Percentiles rank a stretch among this genome's conserved stretches.
These are phyloP conservation scores for Colletotrichum costaricense DNA, from an alignment of 2,329 filamentous ascomycete species.

Conservation along the genomic window DNA sequence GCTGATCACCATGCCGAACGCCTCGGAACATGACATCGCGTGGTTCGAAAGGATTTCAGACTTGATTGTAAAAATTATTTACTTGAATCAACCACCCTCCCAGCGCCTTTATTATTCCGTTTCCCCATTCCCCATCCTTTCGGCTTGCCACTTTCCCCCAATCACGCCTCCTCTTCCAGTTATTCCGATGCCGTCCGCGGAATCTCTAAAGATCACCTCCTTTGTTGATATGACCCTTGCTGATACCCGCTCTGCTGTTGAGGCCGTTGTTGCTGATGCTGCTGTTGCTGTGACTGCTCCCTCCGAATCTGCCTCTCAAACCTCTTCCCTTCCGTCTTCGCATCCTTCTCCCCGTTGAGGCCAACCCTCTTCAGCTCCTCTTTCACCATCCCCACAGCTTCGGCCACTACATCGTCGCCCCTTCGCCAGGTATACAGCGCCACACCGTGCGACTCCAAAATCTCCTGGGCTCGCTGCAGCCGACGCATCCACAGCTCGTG, in stretches of 20 bases:
- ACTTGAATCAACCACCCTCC: constrained; percentile 14
- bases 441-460: constrained; percentile 73
- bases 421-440: constrained; percentile 78
- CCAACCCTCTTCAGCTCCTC: constrained; percentile 60
- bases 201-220: not conserved
- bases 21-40: not conserved
- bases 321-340: constrained; percentile 34
- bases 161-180: not conserved
- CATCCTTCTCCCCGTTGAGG: constrained; percentile 32
- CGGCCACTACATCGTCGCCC: constrained; percentile 75
- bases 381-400: constrained; percentile 74
- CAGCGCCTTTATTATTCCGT: constrained; percentile 17
- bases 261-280: constrained; percentile 13
- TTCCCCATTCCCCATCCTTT: not conserved
- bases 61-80: constrained; percentile 11
- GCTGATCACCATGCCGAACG: not conserved
- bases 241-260: constrained; percentile 2
- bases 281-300: constrained; percentile 30
- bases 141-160: not conserved
- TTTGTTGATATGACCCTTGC: constrained; percentile 11
- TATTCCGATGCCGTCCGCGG: not conserved
- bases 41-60: constrained; percentile 1
- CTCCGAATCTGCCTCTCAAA: constrained; percentile 34
- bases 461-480: constrained; percentile 72
- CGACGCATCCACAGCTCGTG: constrained; percentile 78